phyloP scores from a whole-genome alignment of 306 rosid genomes.

The Citrullus amarus region DNA sequence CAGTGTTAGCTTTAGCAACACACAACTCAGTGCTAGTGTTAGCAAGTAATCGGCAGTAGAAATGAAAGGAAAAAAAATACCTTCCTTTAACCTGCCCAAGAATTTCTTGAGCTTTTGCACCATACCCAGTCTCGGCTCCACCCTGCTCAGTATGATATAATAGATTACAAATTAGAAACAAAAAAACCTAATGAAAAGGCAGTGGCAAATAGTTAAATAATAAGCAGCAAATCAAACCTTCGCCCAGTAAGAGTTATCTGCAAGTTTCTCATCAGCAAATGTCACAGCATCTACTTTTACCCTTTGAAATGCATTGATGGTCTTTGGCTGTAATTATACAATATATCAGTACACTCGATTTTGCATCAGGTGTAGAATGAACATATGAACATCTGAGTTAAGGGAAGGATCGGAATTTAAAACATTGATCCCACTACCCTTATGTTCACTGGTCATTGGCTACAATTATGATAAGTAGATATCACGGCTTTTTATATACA shows the following conservation, averaged over 20 bases:
- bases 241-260: slow-evolving; percentile 92
- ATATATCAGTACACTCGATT: not conserved
- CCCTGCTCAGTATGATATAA: slow-evolving; percentile 28
- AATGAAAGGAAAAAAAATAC: slow-evolving; percentile 15
- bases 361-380: not conserved
- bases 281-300: slow-evolving; percentile 53
- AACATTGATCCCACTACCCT: not conserved
- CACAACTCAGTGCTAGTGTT: no score
- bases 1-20: no score
- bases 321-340: slow-evolving; percentile 39
- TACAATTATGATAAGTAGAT: not conserved
- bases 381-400: not conserved
- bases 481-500: not conserved
- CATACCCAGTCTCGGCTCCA: slow-evolving; percentile 86
- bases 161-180: slow-evolving; percentile 9
- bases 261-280: slow-evolving; percentile 57
- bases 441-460: not conserved
- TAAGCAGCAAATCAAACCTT: slow-evolving; percentile 42
- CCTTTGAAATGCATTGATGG: slow-evolving; percentile 65
- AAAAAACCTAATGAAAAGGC: not conserved
- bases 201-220: slow-evolving; percentile 1
- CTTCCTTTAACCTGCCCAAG: slow-evolving; percentile 93
- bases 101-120: slow-evolving; percentile 93
- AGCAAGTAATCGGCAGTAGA: no score
- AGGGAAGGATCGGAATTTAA: not conserved